Base-by-base conservation (phyloP, 768 basidiomycete species). In the Panaeolus cyanescens region DNA sequence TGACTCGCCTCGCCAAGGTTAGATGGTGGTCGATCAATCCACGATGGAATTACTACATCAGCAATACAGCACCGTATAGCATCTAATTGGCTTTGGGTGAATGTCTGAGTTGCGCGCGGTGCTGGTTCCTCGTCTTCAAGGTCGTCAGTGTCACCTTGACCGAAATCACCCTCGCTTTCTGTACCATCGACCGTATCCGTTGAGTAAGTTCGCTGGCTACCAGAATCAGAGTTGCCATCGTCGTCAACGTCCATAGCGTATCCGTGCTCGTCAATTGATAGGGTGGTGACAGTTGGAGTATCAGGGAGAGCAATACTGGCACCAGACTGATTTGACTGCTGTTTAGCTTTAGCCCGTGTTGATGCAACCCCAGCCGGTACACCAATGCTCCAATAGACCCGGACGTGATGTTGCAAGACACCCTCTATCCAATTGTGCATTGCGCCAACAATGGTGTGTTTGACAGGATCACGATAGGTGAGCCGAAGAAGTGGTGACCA, bases 341-440 rank as follows among this genome's bases (percentile, higher is more conserved):
- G n/a, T 17, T 31, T 55, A 22, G 25, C 34, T 25, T 60, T 5
- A 39, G 37, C 32, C n/a, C 20, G 9, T 32, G 31, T 28, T 9
- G 42, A 50, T 30, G 58, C 36, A 12, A 59, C 34, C 4, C 54
- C 37, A 42, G 9, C 25, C 25, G 22, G 20, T n/a, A 32, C 30
- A 0, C 65, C 65, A 32, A 66, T 30, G 19, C 62, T 50, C 65
- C 65, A 66, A 20, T 37, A 19, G 31, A 50, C 28, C 32, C 62
- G 60, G 30, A 56, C 45, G 31, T 66, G 65, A 31, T 66, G 60
- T 54, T 66, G 62, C 25, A 70, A 60, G 28, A 71, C 33, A 8
- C 66, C 70, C 62, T 71, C 67, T 9, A 67, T 53, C 68, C 70
- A 71, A 60, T 70, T 71, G 36, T 71, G 70, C 68, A 71, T 67